A percentile compares a stretch with the other conserved stretches of the same genome.
Conservation (phyloP, 2,329 filamentous ascomycete genomes). For the Gnomoniopsis sp. region DNA sequence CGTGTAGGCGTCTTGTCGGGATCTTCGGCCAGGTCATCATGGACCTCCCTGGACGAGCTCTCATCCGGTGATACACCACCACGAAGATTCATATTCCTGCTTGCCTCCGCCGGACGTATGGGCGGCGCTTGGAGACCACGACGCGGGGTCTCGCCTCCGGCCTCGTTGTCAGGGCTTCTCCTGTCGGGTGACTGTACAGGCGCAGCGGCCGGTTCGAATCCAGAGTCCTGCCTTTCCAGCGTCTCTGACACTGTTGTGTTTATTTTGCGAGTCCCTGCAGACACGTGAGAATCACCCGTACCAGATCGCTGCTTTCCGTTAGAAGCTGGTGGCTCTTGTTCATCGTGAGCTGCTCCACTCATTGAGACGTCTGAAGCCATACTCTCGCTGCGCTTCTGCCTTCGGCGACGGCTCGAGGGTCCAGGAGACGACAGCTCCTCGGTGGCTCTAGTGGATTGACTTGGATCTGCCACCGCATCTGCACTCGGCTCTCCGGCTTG, state of each 20-base stretch:
- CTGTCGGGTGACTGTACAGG: not conserved
- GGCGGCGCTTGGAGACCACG: not conserved
- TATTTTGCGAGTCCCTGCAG: not conserved
- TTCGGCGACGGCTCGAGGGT: not conserved
- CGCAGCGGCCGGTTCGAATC: not conserved
- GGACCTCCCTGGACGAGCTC: not conserved
- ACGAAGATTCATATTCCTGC: not conserved
- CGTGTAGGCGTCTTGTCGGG: not conserved
- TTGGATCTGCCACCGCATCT: not conserved
- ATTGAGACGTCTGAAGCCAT: not conserved
- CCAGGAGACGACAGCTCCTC: not conserved
- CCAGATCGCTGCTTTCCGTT: not conserved
- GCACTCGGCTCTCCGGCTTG: not conserved
- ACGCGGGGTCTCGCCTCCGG: not conserved
- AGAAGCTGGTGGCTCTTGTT: not conserved
- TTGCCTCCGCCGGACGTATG: not conserved
- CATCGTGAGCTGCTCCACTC: not conserved
- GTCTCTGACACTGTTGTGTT: not conserved
- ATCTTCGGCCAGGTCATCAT: no score
- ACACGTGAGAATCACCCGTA: not conserved
- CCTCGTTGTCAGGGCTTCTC: not conserved
- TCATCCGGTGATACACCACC: not conserved
- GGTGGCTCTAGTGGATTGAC: not conserved
- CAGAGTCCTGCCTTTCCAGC: not conserved
- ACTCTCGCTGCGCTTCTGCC: not conserved